Base-by-base conservation (phyloP, 805 yeast genomes). In the Ogataea pignaliae region DNA sequence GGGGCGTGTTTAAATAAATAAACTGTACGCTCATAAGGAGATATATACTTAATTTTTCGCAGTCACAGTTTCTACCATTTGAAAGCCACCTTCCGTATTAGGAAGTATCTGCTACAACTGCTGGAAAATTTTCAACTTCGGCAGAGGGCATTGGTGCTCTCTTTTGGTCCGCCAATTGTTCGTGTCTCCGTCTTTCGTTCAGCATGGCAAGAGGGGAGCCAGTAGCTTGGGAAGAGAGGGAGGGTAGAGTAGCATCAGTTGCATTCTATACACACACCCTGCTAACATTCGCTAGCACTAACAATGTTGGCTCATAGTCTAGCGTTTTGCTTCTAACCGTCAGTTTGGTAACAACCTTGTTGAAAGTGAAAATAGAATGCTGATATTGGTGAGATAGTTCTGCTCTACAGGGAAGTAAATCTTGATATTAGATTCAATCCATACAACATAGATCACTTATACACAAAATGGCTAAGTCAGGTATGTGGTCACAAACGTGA, bases 401-500 rank as follows among this genome's bases (percentile, higher is more conserved):
- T 21, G 7, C 26, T 21, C 4, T 7, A 21, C 7, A 21, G n/a
- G n/a, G n/a, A n/a, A n/a, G n/a, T 21, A 21, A 21, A 4, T 21
- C 26, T 21, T 21, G 26, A 21, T 21, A 5, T 7, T 5, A 21
- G 26, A 21, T 21, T 21, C 26, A 21, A 21, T 21, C 26, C 26
- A 21, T 7, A 21, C 26, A 15, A 37, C 29, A 41, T 26, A 41
- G 36, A 37, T 37, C 40, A 44, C 29, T 47, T 46, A 52, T 39
- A 51, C 40, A 50, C 55, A 58, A 60, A 71, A 79, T 79, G 84
- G 83, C 79, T 75, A 78, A 72, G 70, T 75, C 83, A 66, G 84
- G 83, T 78, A 78, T 72, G 83, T 78, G 45, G n/a, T 41, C 14
- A 16, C 26, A 21, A 21, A 7, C 4, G 7, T 21, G 26, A 21